Percentiles rank a stretch among this genome's conserved stretches.
Conservation (phyloP, 805 yeast genomes). For the Clavispora santaluciae region DNA sequence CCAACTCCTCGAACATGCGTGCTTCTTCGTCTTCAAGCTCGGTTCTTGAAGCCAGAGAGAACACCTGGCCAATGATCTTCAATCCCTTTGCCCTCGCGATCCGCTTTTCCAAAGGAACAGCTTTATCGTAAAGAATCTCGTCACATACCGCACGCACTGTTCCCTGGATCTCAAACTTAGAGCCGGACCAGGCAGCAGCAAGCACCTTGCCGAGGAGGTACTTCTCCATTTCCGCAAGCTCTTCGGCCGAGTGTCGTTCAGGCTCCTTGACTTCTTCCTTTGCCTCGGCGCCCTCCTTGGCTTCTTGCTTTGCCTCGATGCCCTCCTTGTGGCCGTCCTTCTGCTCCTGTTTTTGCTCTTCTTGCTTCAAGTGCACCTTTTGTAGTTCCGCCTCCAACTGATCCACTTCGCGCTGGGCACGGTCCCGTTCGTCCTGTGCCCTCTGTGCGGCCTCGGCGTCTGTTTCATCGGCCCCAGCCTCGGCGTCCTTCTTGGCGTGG, state of each 20-base stretch:
- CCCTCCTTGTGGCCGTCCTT: conserved; percentile 8
- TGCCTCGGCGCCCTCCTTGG: conserved; percentile 6
- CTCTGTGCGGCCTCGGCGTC: background rate
- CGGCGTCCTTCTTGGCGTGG: conserved; percentile 36
- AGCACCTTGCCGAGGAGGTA: conserved; percentile 72
- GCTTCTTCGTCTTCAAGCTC: conserved; percentile 73
- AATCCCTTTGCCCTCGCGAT: conserved; percentile 61
- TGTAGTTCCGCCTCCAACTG: conserved; percentile 12
- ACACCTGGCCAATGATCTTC: conserved; percentile 58
- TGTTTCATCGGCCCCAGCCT: conserved; percentile 16
- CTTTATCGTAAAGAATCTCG: conserved; percentile 53
- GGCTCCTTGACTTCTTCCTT: conserved; percentile 22
- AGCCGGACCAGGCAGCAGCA: conserved; percentile 83
- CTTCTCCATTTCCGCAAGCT: conserved; percentile 67
- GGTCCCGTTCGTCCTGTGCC: conserved; percentile 26
- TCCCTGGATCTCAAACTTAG: conserved; percentile 71
- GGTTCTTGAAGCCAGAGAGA: conserved; percentile 53
- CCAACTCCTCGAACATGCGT: conserved; percentile 69
- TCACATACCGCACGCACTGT: conserved; percentile 72
- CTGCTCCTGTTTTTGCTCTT: conserved; percentile 1
- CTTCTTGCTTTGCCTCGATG: conserved; percentile 5
- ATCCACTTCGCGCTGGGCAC: conserved; percentile 22
- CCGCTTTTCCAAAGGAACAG: conserved; percentile 41
- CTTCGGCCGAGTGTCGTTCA: conserved; percentile 48
- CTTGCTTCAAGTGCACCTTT: conserved; percentile 7